Percentiles rank a stretch among this genome's conserved stretches.
phyloP scores from a whole-genome alignment of 2,329 filamentous ascomycete genomes.

The Fusarium sp. region DNA sequence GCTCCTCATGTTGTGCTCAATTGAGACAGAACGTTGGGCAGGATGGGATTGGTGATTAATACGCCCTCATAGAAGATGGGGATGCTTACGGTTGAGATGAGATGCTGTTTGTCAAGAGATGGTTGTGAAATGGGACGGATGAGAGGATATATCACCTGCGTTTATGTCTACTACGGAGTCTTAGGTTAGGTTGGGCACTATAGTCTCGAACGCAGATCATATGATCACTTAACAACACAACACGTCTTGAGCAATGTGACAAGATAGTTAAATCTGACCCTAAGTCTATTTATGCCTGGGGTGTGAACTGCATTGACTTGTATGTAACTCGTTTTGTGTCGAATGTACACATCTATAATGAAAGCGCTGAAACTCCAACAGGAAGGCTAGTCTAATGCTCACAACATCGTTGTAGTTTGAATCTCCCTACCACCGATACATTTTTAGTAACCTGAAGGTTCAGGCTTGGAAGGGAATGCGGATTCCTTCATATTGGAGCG shows the following conservation, averaged over 20 bases:
- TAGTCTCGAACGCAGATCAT: conserved; percentile 47
- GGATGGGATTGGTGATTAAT: conserved; percentile 40
- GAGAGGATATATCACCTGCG: conserved; percentile 45
- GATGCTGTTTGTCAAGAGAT: conserved; percentile 28
- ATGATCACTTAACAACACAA: conserved; percentile 30
- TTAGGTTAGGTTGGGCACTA: conserved; percentile 42
- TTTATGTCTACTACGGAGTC: conserved; percentile 49
- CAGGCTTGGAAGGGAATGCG: conserved; percentile 61
- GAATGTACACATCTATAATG: not conserved
- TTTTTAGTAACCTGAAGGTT: conserved; percentile 63
- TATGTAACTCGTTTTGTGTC: not conserved
- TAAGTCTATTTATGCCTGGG: not conserved
- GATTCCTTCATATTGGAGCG: conserved; percentile 58
- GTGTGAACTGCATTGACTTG: not conserved
- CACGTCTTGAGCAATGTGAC: not conserved
- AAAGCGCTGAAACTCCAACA: conserved; percentile 12
- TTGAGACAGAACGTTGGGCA: conserved; percentile 27
- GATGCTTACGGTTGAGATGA: conserved; percentile 41
- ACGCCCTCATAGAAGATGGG: conserved; percentile 33
- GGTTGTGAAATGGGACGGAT: conserved; percentile 33
- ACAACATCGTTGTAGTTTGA: not conserved
- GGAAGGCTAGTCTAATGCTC: not conserved
- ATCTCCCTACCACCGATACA: not conserved
- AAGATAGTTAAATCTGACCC: not conserved
- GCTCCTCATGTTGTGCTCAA: conserved; percentile 34